phyloP scores from a whole-genome alignment of 495 filamentous ascomycete genomes.

The Bombardia bombarda region DNA sequence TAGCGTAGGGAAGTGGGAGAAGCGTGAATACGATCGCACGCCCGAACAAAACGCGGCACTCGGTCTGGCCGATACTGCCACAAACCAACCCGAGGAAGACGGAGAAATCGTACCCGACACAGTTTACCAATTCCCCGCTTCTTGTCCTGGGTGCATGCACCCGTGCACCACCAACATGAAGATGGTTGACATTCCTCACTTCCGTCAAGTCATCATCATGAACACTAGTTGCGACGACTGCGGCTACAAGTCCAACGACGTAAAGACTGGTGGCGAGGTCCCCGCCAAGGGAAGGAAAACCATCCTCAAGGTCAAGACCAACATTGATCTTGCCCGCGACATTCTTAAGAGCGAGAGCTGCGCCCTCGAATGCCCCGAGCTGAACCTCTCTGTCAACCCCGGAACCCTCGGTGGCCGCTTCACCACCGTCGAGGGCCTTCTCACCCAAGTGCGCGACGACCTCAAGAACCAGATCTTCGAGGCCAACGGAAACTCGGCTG shows the following conservation, averaged over 20 bases:
- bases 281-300: constrained; percentile 82
- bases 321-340: constrained; percentile 78
- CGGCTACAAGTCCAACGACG: constrained; percentile 90
- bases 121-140: constrained; percentile 81
- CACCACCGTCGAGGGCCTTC: constrained; percentile 89
- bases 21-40: constrained; percentile 72
- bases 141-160: constrained; percentile 83
- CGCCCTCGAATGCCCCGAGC: constrained; percentile 72
- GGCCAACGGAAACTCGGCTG: constrained; percentile 36
- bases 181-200: constrained; percentile 92
- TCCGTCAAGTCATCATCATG: constrained; percentile 92
- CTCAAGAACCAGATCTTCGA: constrained; percentile 81
- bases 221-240: constrained; percentile 81
- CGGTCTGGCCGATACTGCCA: constrained; percentile 46
- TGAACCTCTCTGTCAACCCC: constrained; percentile 73
- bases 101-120: constrained; percentile 81
- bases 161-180: constrained; percentile 83
- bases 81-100: constrained; percentile 39
- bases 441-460: constrained; percentile 90
- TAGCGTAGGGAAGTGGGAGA: constrained; percentile 69
- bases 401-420: constrained; percentile 95
- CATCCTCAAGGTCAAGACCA: constrained; percentile 61
- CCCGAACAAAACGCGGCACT: constrained; percentile 77
- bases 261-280: constrained; percentile 91
- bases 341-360: constrained; percentile 96